Conservation (phyloP, 2,329 filamentous ascomycete genomes). For the Claviceps arundinis region DNA sequence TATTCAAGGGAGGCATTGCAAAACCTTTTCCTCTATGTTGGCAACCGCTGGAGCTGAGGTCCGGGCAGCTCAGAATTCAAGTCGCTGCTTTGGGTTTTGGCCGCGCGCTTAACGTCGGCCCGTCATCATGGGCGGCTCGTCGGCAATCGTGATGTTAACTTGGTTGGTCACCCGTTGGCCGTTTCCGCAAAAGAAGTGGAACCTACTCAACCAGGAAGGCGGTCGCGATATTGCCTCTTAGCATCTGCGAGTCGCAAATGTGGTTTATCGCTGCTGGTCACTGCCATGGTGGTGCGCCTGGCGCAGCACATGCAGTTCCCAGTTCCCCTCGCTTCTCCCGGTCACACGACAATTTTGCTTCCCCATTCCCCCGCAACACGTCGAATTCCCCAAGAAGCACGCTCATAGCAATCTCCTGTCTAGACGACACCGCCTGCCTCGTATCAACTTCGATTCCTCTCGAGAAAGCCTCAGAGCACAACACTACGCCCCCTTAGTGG, state of each 20-base stretch:
- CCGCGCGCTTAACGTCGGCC: too few relatives aligned
- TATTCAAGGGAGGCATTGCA: background rate
- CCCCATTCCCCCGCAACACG: background rate
- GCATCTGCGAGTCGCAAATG: background rate
- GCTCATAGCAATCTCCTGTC: background rate
- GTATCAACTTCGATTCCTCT: background rate
- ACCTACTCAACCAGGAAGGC: background rate
- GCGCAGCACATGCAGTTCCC: background rate
- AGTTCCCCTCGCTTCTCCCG: constrained; percentile 1
- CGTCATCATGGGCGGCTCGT: background rate
- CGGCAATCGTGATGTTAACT: background rate
- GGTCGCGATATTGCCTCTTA: background rate
- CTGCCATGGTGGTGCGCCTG: background rate
- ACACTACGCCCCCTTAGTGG: background rate
- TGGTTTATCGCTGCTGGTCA: background rate
- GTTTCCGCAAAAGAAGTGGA: background rate
- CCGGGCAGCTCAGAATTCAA: background rate
- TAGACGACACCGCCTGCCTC: background rate
- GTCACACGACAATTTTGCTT: constrained; percentile 1
- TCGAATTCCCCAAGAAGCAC: background rate
- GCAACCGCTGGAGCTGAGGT: background rate
- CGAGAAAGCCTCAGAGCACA: background rate
- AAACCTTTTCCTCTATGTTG: background rate
- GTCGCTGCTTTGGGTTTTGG: too few relatives aligned
- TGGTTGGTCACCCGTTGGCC: background rate